Conservation (phyloP, 306 rosid genomes). For the Prunus padus region DNA sequence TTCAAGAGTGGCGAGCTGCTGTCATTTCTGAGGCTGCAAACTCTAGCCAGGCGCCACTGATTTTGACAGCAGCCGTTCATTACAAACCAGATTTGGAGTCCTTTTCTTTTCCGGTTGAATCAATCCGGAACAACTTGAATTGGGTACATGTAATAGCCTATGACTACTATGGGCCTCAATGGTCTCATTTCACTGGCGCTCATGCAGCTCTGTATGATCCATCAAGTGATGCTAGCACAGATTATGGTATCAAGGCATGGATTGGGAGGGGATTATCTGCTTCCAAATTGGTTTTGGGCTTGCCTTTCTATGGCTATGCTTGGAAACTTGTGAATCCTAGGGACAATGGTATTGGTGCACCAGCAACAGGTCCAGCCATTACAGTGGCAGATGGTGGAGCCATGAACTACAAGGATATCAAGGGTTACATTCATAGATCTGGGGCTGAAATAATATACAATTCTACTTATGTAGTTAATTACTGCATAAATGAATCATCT, state of each 20-base stretch:
- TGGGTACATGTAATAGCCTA: slow-evolving; percentile 39
- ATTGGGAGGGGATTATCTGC: slow-evolving; percentile 33
- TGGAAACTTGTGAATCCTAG: slow-evolving; percentile 37
- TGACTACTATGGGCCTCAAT: slow-evolving; percentile 26
- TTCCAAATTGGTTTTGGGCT: slow-evolving; percentile 36
- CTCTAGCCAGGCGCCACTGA: no score
- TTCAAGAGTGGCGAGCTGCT: no score
- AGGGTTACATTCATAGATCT: not conserved
- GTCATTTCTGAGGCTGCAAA: no score
- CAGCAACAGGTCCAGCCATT: slow-evolving; percentile 38
- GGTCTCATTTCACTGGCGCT: slow-evolving; percentile 29
- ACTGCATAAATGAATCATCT: slow-evolving; percentile 23
- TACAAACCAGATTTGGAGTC: no score
- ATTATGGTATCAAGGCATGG: slow-evolving; percentile 50
- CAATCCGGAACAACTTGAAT: slow-evolving; percentile 38
- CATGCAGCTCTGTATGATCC: slow-evolving; percentile 51
- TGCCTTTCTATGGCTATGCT: slow-evolving; percentile 51
- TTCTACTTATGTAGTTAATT: slow-evolving; percentile 34
- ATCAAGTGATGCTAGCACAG: slow-evolving; percentile 25
- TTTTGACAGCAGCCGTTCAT: no score
- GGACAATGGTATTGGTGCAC: slow-evolving; percentile 31
- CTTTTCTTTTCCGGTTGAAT: not conserved
- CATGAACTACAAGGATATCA: slow-evolving; percentile 26
- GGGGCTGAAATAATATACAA: slow-evolving; percentile 20
- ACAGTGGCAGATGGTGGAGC: not conserved